phyloP scores from a whole-genome alignment of 345 rosid genomes.

The Rubroshorea leprosula region DNA sequence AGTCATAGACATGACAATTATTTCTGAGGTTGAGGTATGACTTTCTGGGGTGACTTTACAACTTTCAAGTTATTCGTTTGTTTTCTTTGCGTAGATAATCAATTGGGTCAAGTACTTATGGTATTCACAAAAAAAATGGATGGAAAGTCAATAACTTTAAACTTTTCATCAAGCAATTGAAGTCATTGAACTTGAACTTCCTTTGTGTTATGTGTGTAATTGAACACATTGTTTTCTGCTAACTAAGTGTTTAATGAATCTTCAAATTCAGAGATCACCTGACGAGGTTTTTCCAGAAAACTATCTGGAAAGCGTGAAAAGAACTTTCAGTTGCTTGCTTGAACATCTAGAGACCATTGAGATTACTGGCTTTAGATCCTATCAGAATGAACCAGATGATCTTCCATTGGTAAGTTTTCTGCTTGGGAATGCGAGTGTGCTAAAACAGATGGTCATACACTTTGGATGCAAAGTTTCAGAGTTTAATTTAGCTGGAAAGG shows the following conservation, averaged over 20 bases:
- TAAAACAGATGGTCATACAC: conserved; percentile 1
- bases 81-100: too few relatives aligned
- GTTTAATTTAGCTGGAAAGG: too few relatives aligned
- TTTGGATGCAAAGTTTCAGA: too few relatives aligned
- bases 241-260: background rate
- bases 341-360: conserved; percentile 3
- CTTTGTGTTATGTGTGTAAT: background rate
- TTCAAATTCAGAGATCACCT: background rate
- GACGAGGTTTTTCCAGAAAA: background rate
- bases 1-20: conserved; percentile 21
- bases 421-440: background rate
- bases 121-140: too few relatives aligned
- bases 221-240: background rate
- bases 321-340: conserved; percentile 3
- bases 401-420: background rate
- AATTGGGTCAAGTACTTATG: too few relatives aligned
- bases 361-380: background rate
- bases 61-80: background rate
- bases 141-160: background rate
- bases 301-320: background rate
- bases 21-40: background rate
- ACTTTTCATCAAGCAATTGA: background rate
- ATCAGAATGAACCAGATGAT: background rate
- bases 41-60: background rate
- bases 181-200: background rate